These are phyloP conservation scores for Nephelium lappaceum DNA, from an alignment of 345 rosid genomes.

Conservation along the genomic window DNA sequence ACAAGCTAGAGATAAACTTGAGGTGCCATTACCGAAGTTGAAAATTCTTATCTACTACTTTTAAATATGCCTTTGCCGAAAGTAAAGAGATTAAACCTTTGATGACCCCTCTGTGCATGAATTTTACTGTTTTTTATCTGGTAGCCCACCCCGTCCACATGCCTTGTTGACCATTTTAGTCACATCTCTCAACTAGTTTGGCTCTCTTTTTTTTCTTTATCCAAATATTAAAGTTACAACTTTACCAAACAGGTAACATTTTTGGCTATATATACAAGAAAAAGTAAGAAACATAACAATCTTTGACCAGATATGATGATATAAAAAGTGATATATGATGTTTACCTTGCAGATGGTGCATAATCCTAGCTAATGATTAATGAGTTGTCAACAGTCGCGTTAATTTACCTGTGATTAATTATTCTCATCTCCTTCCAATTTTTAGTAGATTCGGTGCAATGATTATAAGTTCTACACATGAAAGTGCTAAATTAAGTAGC, in stretches of 20 bases:
- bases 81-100: slow-evolving; percentile 3
- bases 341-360: background rate
- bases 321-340: slow-evolving; percentile 13
- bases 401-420: background rate
- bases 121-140: background rate
- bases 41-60: slow-evolving; percentile 13
- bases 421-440: background rate
- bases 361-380: too few species aligned
- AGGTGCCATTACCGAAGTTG: background rate
- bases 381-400: too few species aligned
- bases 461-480: too few species aligned
- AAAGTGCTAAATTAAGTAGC: background rate
- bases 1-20: background rate
- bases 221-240: background rate
- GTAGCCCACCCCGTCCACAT: background rate
- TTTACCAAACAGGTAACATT: background rate
- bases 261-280: too few species aligned
- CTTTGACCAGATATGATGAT: slow-evolving; percentile 21
- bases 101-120: background rate
- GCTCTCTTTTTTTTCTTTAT: background rate
- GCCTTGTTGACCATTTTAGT: background rate
- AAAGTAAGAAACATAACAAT: slow-evolving; percentile 6
- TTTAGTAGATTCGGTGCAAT: background rate
- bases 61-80: slow-evolving; percentile 14
- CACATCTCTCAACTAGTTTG: background rate